Percentiles rank a stretch among this genome's conserved stretches.
These are phyloP conservation scores for Collybia sp. DNA, from an alignment of 768 basidiomycete genomes.

Conservation along the genomic window DNA sequence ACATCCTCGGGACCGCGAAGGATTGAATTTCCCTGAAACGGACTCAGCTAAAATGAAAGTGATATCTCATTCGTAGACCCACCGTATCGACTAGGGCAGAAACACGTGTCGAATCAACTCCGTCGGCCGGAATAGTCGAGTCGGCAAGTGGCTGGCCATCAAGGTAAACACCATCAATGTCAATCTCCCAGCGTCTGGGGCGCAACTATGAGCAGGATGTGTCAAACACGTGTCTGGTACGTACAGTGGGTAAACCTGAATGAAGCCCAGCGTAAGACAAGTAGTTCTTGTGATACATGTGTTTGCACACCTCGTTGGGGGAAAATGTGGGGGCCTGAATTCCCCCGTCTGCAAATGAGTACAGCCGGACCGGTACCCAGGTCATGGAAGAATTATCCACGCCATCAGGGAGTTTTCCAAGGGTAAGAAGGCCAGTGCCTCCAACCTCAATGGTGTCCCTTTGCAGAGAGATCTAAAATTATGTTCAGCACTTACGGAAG, in stretches of 20 bases:
- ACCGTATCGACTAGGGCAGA: constrained; percentile 70
- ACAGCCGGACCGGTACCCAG: constrained; percentile 64
- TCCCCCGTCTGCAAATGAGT: constrained; percentile 50
- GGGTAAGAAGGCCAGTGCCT: constrained; percentile 53
- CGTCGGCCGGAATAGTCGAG: constrained; percentile 42
- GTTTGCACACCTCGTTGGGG: constrained; percentile 47
- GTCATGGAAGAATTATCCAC: constrained; percentile 53
- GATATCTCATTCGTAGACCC: not conserved
- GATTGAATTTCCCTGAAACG: constrained; percentile 60
- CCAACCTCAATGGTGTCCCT: constrained; percentile 55
- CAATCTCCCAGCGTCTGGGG: constrained; percentile 56
- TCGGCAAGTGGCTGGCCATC: constrained; percentile 50
- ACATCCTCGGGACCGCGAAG: constrained; percentile 67
- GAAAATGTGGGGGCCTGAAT: constrained; percentile 47
- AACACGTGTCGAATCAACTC: constrained; percentile 24
- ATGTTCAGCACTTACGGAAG: no score
- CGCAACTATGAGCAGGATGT: not conserved
- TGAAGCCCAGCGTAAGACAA: not conserved
- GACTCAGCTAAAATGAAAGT: not conserved
- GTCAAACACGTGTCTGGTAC: constrained; percentile 3
- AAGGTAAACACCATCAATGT: constrained; percentile 60
- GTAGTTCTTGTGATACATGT: constrained; percentile 1
- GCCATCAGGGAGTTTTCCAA: constrained; percentile 56
- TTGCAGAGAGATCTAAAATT: constrained; percentile 42
- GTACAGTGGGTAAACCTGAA: constrained; percentile 33